Percentiles rank a stretch among this genome's conserved stretches.
phyloP scores from a whole-genome alignment of 2,329 filamentous ascomycete species.

The Dothidotthia symphoricarpi region DNA sequence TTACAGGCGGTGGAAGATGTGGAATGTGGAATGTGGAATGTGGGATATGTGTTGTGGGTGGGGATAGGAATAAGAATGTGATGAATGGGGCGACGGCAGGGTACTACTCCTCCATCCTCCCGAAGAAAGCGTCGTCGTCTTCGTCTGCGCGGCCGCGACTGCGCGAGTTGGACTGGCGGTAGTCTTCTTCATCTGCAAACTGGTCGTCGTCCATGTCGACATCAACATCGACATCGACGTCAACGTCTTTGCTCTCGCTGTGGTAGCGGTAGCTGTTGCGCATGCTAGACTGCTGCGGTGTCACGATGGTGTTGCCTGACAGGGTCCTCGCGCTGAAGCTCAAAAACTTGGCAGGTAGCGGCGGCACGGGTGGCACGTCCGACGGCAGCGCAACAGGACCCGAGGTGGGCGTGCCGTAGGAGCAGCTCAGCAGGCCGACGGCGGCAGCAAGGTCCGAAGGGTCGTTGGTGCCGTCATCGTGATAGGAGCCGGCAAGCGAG shows the following conservation, averaged over 20 bases:
- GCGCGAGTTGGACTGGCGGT: conserved; percentile 45
- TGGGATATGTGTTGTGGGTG: conserved; percentile 4
- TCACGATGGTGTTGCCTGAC: conserved; percentile 55
- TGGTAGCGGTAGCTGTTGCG: conserved; percentile 60
- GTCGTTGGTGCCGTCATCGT: conserved; percentile 60
- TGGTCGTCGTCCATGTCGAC: conserved; percentile 58
- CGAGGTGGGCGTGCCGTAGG: conserved; percentile 76
- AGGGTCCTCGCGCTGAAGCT: conserved; percentile 55
- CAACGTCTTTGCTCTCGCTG: conserved; percentile 47
- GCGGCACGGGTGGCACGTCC: conserved; percentile 83
- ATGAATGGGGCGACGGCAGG: too few species aligned
- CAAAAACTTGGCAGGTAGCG: conserved; percentile 77
- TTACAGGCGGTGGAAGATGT: conserved; percentile 30
- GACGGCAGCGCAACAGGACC: conserved; percentile 61
- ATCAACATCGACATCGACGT: conserved; percentile 52
- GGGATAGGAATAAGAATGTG: background rate
- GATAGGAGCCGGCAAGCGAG: conserved; percentile 62
- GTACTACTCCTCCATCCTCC: conserved; percentile 80
- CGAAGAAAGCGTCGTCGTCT: conserved; percentile 94
- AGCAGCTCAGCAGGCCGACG: conserved; percentile 86
- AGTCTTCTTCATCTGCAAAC: conserved; percentile 65
- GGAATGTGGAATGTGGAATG: conserved; percentile 8
- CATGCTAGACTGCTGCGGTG: conserved; percentile 60
- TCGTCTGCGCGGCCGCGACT: conserved; percentile 69
- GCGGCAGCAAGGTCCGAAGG: conserved; percentile 87